Conservation (phyloP, 2,329 filamentous ascomycete species). For the Diaporthe amygdali region DNA sequence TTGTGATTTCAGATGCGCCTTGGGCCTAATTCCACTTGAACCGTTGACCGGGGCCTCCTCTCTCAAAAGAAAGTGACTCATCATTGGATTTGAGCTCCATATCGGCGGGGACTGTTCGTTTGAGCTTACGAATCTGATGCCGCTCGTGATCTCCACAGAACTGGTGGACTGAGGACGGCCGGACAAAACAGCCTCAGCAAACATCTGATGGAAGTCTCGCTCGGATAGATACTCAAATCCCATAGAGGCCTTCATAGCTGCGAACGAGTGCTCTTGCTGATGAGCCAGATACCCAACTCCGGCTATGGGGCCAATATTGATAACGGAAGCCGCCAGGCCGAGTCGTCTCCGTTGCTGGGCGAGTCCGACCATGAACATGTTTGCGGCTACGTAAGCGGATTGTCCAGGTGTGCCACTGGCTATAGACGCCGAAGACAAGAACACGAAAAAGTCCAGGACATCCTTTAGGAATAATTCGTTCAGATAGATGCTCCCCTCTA, state of each 20-base stretch:
- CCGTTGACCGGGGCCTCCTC: too few relatives aligned
- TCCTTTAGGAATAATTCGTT: constrained; percentile 35
- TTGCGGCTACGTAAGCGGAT: constrained; percentile 47
- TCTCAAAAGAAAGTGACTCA: neutral
- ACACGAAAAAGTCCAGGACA: constrained; percentile 42
- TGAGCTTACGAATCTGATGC: neutral
- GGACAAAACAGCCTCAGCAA: too few relatives aligned
- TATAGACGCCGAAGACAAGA: constrained; percentile 35
- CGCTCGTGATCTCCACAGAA: too few relatives aligned
- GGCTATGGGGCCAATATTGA: constrained; percentile 38
- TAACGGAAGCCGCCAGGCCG: constrained; percentile 38
- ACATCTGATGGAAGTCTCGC: constrained; percentile 44
- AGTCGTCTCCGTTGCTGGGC: constrained; percentile 35
- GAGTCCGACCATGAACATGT: constrained; percentile 42
- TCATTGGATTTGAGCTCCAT: neutral
- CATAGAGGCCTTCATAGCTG: too few relatives aligned
- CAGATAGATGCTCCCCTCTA: constrained; percentile 36
- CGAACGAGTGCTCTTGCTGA: neutral
- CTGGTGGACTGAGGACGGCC: too few relatives aligned
- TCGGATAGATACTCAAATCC: constrained; percentile 32
- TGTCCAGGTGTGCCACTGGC: constrained; percentile 37
- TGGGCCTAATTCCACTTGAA: too few relatives aligned
- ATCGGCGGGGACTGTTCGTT: neutral
- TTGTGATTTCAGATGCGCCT: too few relatives aligned
- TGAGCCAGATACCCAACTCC: constrained; percentile 39